phyloP scores from a whole-genome alignment of 129 eudicot genomes.

The Smallanthus sonchifolius region DNA sequence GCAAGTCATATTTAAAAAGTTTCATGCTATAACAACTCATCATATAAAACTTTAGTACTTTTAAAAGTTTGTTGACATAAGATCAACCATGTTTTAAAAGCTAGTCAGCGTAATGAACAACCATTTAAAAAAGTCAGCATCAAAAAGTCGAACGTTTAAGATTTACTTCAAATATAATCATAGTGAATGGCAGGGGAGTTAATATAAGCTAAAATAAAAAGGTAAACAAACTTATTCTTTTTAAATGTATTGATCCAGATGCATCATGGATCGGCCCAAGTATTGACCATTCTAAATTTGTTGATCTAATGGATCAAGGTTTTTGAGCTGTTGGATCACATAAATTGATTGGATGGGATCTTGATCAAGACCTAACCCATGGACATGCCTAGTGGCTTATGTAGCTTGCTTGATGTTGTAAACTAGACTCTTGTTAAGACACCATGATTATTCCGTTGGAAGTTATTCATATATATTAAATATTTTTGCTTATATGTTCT shows the following conservation, averaged over 20 bases:
- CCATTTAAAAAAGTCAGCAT: not conserved
- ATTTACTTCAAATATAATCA: too few relatives aligned
- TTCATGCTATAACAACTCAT: too few relatives aligned
- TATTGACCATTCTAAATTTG: not conserved
- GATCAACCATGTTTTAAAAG: not conserved
- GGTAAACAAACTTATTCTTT: not conserved
- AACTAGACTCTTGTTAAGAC: not conserved
- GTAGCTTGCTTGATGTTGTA: not conserved
- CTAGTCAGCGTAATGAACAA: not conserved
- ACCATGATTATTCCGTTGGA: not conserved
- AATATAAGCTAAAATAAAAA: not conserved
- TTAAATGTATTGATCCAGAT: not conserved
- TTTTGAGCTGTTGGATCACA: not conserved
- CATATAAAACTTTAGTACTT: too few relatives aligned
- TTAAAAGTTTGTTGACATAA: too few relatives aligned
- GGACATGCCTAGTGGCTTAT: not conserved
- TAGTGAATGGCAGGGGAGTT: not conserved
- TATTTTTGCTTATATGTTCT: constrained; percentile 22
- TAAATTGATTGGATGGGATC: not conserved
- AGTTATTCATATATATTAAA: not conserved
- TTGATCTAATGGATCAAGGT: not conserved
- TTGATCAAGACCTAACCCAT: not conserved
- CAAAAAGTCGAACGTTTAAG: not conserved
- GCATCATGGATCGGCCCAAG: not conserved
- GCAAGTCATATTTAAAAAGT: too few relatives aligned